Base-by-base conservation (phyloP, 805 yeast species). In the Teunomyces aglyptinius region DNA sequence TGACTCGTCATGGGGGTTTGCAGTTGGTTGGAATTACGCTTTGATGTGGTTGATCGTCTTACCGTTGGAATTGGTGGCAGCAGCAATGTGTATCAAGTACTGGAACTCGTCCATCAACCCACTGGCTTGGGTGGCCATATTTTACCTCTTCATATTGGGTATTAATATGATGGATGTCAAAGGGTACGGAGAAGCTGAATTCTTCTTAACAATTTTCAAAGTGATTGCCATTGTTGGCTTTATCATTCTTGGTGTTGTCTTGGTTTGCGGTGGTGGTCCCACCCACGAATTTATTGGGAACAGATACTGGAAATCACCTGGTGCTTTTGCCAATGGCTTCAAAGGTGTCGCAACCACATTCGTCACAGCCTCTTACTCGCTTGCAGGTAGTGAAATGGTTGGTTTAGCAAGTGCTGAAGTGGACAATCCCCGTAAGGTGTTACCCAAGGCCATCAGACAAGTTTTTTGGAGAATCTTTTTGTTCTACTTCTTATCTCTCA, bases 401-500 rank as follows among this genome's bases (percentile, higher is more conserved):
- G 73, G 71, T 8, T 59, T 68, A 41, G 69, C 73, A 5, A 64
- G 68, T 19, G 69, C 70, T 10, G 77, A 72, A 53, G 64, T 71
- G 3, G 61, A 58, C 32, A 64, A 72, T 52, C 77, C 77, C 1
- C 48, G 67, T 15, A 61, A 63, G 39, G 61, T 68, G 2, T 59
- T 72, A 45, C 77, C 77, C 11, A 63, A 58, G 39, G 77, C 77
- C 12, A 64, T 71, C 28, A 67, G 67, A 46, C 76, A 72, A 50
- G 75, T 71, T 1, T 71, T 72, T 52, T 68, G 75, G 74, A 58
- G 77, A 57, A 61, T 72, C 43, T 64, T 69, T 47, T 47, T 71
- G 41, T 72, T 72, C 52, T 72, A 70, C 61, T 59, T 71, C 48
- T 52, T 54, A 43, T 52, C 54, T 2, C 54, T 61, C 27, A 61